Evolutionary conservation across 2,329 filamentous ascomycete species (phyloP).

Genomic region (Penicillium nordicum): DNA sequence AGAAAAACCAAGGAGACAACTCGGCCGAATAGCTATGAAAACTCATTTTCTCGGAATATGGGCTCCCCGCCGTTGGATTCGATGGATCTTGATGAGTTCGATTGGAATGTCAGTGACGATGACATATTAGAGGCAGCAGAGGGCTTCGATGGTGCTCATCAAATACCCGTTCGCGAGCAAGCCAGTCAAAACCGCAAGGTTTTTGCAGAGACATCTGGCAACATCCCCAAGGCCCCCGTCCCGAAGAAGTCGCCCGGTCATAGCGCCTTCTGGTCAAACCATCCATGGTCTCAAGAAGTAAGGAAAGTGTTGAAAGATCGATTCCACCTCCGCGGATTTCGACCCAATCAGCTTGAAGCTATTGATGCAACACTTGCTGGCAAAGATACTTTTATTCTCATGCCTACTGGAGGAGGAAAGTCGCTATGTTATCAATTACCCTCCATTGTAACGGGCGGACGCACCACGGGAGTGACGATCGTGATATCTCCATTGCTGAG

Average conservation of each 20-base stretch:
- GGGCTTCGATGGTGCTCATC: slow-evolving; percentile 32
- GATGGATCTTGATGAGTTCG: slow-evolving; percentile 39
- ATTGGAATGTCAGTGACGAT: slow-evolving; percentile 43
- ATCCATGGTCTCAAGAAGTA: slow-evolving; percentile 84
- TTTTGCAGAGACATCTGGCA: slow-evolving; percentile 44
- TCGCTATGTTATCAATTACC: slow-evolving; percentile 96
- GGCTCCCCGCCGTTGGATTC: slow-evolving; percentile 31
- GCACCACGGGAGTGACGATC: slow-evolving; percentile 78
- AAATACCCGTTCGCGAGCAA: slow-evolving; percentile 12
- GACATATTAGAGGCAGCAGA: slow-evolving; percentile 46
- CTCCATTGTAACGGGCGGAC: slow-evolving; percentile 75
- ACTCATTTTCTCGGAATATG: slow-evolving; percentile 41
- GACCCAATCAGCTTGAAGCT: slow-evolving; percentile 87
- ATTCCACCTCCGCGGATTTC: slow-evolving; percentile 82
- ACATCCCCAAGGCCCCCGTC: slow-evolving; percentile 29
- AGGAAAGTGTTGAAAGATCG: slow-evolving; percentile 73
- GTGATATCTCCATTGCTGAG: slow-evolving; percentile 94
- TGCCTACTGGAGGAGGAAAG: slow-evolving; percentile 97
- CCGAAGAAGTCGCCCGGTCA: slow-evolving; percentile 33
- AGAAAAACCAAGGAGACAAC: slow-evolving; percentile 2
- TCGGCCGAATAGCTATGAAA: slow-evolving; percentile 20
- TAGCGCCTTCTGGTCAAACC: slow-evolving; percentile 52
- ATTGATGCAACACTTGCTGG: slow-evolving; percentile 89
- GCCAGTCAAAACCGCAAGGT: slow-evolving; percentile 30
- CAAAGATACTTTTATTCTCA: slow-evolving; percentile 88